Conservation (phyloP, 208 protist species). For the Leishmania amazonensis region DNA sequence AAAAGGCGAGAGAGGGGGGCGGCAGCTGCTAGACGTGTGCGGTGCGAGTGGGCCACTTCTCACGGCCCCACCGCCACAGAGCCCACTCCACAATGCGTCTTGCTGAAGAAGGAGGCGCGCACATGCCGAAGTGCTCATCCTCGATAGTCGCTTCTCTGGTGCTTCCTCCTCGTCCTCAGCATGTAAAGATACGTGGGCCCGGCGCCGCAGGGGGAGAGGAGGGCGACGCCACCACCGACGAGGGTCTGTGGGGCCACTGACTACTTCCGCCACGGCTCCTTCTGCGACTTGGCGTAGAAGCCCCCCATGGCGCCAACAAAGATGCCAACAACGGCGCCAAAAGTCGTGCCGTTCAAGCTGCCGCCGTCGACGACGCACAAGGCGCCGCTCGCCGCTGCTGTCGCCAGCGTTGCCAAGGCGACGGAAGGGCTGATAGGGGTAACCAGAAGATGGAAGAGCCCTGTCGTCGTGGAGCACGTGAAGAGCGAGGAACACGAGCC, state of each 20-base stretch:
- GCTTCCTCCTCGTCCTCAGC: not conserved
- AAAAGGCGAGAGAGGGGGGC: not conserved
- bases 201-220: not conserved
- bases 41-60: not conserved
- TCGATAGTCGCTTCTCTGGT: not conserved
- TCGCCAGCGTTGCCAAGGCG: slow-evolving; percentile 60
- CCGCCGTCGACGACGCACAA: slow-evolving; percentile 80
- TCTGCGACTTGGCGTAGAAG: slow-evolving; percentile 87
- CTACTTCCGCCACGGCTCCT: slow-evolving; percentile 91
- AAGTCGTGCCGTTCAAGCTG: slow-evolving; percentile 65
- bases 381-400: slow-evolving; percentile 67
- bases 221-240: not conserved
- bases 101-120: not conserved
- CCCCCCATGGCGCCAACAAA: slow-evolving; percentile 84
- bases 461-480: slow-evolving; percentile 69
- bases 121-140: not conserved
- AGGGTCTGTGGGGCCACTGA: not conserved
- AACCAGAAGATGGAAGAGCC: slow-evolving; percentile 87
- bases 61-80: not conserved
- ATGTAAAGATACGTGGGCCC: not conserved
- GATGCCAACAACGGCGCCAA: slow-evolving; percentile 81
- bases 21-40: not conserved
- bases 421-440: slow-evolving; percentile 69
- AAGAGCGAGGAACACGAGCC: slow-evolving; percentile 59
- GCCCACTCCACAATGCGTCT: not conserved